These are phyloP conservation scores for Tetraselmis chui DNA, from an alignment of 139 green algal species.

Conservation along the genomic window DNA sequence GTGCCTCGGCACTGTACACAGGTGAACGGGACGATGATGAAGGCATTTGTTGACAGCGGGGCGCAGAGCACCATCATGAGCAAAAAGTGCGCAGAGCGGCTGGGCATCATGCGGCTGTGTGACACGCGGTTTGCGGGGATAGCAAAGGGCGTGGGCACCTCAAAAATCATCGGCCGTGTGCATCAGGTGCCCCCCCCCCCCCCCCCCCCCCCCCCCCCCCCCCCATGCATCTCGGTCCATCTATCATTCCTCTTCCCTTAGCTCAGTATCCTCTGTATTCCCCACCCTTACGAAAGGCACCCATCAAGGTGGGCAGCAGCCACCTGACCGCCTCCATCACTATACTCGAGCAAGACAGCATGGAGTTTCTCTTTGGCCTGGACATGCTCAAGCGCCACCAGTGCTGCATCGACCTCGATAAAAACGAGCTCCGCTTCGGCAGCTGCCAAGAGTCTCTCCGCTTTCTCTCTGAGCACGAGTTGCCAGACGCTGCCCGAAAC, in stretches of 20 bases:
- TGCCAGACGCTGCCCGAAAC: not conserved
- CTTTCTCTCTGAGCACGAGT: conserved; percentile 68
- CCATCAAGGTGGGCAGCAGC: conserved; percentile 60
- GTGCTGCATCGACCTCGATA: conserved; percentile 62
- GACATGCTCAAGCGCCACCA: conserved; percentile 88
- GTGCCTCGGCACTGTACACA: not conserved
- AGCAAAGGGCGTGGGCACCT: conserved; percentile 79
- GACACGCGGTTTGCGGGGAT: conserved; percentile 84
- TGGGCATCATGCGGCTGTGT: conserved; percentile 73
- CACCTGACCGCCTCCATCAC: conserved; percentile 79
- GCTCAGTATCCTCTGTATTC: too few species aligned
- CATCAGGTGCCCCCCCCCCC: conserved; percentile 46
- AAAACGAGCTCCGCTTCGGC: conserved; percentile 59
- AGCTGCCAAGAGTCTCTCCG: conserved; percentile 48
- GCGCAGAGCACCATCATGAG: conserved; percentile 71
- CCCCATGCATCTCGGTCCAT: too few species aligned
- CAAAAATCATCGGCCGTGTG: conserved; percentile 82
- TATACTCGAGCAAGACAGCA: conserved; percentile 80
- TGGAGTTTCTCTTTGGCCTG: conserved; percentile 94
- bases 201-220: not conserved
- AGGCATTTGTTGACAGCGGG: conserved; percentile 79
- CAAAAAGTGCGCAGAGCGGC: conserved; percentile 55
- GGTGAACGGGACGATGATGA: conserved; percentile 63
- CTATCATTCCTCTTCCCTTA: too few species aligned
- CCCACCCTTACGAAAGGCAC: too few species aligned